Evolutionary conservation across 805 yeast genomes (phyloP).

Genomic region (Cyberlindnera galapagoensis): DNA sequence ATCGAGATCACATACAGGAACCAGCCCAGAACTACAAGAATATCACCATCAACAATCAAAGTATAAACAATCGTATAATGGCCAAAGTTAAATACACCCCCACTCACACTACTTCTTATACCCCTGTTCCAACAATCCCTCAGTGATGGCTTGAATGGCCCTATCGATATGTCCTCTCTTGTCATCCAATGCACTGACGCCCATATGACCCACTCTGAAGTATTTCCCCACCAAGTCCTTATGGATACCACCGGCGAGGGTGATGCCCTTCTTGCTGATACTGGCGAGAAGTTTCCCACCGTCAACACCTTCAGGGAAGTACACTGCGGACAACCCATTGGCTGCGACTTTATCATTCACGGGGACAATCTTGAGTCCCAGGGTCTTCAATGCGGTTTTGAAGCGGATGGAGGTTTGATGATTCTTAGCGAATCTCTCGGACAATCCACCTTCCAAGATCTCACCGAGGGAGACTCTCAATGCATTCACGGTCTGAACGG

Average conservation of each 20-base stretch:
- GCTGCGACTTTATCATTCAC: slow-evolving; percentile 56
- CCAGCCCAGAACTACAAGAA: too few species aligned
- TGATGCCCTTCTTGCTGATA: slow-evolving; percentile 58
- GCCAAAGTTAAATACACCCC: not conserved
- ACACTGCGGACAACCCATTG: slow-evolving; percentile 80
- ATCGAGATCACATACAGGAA: too few species aligned
- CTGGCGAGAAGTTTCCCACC: slow-evolving; percentile 57
- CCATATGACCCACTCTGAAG: slow-evolving; percentile 97
- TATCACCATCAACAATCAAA: not conserved
- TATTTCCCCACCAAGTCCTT: slow-evolving; percentile 72
- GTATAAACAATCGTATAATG: not conserved
- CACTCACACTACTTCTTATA: slow-evolving; percentile 17
- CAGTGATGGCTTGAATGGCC: slow-evolving; percentile 41
- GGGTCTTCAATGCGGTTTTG: slow-evolving; percentile 43
- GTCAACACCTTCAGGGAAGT: slow-evolving; percentile 68
- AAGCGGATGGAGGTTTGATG: slow-evolving; percentile 54
- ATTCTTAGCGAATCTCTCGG: slow-evolving; percentile 58
- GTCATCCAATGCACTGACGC: slow-evolving; percentile 60
- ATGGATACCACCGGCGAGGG: slow-evolving; percentile 88
- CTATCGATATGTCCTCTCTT: slow-evolving; percentile 47
- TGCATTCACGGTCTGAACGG: slow-evolving; percentile 81
- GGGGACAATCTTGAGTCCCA: slow-evolving; percentile 71
- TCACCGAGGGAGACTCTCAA: slow-evolving; percentile 70
- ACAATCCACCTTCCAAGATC: slow-evolving; percentile 51
- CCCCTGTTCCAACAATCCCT: slow-evolving; percentile 34